A percentile compares a stretch with the other conserved stretches of the same genome.
phyloP scores from a whole-genome alignment of 1,284 basidiomycete genomes.

The Malassezia restricta region DNA sequence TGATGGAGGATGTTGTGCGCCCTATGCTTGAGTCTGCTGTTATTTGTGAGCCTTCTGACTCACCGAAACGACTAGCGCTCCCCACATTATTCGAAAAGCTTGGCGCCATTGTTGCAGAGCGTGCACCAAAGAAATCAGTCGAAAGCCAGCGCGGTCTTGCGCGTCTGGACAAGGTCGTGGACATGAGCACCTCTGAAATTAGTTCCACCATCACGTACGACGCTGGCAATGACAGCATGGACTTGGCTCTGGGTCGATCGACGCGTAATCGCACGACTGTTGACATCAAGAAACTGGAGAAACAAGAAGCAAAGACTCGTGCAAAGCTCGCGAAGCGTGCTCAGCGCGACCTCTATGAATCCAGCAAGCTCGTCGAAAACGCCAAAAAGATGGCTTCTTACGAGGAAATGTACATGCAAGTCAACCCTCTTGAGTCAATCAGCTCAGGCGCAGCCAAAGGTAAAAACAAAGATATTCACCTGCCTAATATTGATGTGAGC shows the following conservation, averaged over 20 bases:
- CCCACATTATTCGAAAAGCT: conserved; percentile 26
- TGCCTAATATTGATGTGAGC: conserved; percentile 71
- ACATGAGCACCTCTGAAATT: conserved; percentile 66
- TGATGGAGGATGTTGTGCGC: conserved; percentile 30
- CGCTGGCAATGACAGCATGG: conserved; percentile 30
- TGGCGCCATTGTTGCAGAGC: conserved; percentile 28
- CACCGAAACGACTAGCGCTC: conserved; percentile 21
- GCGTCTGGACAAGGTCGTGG: conserved; percentile 75
- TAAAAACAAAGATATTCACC: conserved; percentile 64
- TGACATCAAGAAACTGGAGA: conserved; percentile 94
- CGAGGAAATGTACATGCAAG: conserved; percentile 98
- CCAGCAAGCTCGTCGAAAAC: conserved; percentile 84
- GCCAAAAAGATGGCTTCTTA: conserved; percentile 85
- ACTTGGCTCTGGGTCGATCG: conserved; percentile 82
- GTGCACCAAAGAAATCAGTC: conserved; percentile 18
- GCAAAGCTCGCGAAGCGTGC: conserved; percentile 95
- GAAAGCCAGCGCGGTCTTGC: conserved; percentile 29
- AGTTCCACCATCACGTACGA: conserved; percentile 37
- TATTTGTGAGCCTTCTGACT: conserved; percentile 24
- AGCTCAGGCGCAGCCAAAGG: conserved; percentile 57
- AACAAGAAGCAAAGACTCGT: conserved; percentile 93
- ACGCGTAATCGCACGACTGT: conserved; percentile 91
- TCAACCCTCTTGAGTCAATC: conserved; percentile 83
- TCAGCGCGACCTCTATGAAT: conserved; percentile 72
- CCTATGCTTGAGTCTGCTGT: conserved; percentile 42